Percentiles rank a stretch among this genome's conserved stretches.
Evolutionary conservation across 495 filamentous ascomycete genomes (phyloP).

Genomic region (Apodospora peruviana): DNA sequence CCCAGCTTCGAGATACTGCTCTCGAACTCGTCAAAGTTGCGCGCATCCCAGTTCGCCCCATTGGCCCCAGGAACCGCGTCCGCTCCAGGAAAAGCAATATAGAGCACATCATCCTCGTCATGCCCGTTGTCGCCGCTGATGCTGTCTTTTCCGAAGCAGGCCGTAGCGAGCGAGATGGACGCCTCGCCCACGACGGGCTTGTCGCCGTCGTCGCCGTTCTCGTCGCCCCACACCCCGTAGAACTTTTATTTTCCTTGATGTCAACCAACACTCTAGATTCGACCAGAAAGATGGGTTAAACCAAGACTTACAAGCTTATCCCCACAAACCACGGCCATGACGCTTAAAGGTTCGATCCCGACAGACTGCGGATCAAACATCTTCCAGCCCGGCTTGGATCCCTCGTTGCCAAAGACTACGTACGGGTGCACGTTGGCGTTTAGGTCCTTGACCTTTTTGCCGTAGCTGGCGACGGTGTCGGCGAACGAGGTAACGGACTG

Average conservation of each 20-base stretch:
- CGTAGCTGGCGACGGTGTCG: conserved; percentile 37
- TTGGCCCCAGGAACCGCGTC: conserved; percentile 43
- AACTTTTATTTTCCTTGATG: conserved; percentile 28
- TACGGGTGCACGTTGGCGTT: conserved; percentile 58
- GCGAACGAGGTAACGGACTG: conserved; percentile 53
- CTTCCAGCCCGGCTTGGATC: conserved; percentile 34
- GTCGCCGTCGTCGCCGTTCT: conserved; percentile 48
- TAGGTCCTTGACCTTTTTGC: conserved; percentile 48
- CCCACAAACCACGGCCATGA: conserved; percentile 60
- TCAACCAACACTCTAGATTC: neutral
- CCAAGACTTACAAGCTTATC: conserved; percentile 41
- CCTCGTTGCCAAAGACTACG: conserved; percentile 60
- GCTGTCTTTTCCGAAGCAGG: conserved; percentile 44
- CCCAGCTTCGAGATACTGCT: conserved; percentile 43
- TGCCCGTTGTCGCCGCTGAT: conserved; percentile 49
- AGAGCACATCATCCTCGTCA: conserved; percentile 46
- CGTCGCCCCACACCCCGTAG: conserved; percentile 66
- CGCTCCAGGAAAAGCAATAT: conserved; percentile 48
- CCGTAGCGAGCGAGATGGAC: conserved; percentile 49
- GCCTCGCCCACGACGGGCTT: conserved; percentile 50
- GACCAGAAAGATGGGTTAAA: neutral
- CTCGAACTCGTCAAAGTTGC: conserved; percentile 41
- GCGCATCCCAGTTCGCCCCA: conserved; percentile 45
- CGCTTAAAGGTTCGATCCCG: conserved; percentile 53
- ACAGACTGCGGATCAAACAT: conserved; percentile 43